phyloP scores from a whole-genome alignment of 2,329 filamentous ascomycete species.

The Stagonosporopsis cucurbitacearum region DNA sequence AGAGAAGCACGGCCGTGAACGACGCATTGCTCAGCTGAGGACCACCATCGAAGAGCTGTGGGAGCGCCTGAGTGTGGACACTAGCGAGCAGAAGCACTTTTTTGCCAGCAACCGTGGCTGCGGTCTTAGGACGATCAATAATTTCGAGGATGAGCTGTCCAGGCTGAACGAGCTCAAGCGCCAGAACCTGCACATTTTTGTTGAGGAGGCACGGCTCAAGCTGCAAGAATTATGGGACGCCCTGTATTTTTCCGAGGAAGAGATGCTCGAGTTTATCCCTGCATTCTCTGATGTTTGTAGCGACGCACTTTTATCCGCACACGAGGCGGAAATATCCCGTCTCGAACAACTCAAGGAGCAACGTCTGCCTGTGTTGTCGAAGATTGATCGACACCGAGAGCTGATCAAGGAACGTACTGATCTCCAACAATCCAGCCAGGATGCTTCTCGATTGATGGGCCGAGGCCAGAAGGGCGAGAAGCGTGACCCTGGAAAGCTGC shows the following conservation, averaged over 20 bases:
- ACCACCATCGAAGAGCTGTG: conserved; percentile 83
- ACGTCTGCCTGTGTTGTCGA: conserved; percentile 79
- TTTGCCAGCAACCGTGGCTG: conserved; percentile 87
- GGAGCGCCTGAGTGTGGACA: conserved; percentile 85
- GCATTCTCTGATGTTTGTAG: conserved; percentile 98
- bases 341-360: conserved; percentile 85
- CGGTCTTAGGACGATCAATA: conserved; percentile 89
- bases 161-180: conserved; percentile 90
- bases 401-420: conserved; percentile 87
- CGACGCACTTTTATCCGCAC: conserved; percentile 90
- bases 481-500: conserved; percentile 89
- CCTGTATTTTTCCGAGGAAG: conserved; percentile 93
- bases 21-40: conserved; percentile 76
- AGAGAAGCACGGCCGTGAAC: conserved; percentile 87
- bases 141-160: conserved; percentile 89
- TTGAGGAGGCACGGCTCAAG: conserved; percentile 89
- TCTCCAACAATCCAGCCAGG: conserved; percentile 87
- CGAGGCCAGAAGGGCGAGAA: conserved; percentile 92
- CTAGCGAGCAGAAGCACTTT: conserved; percentile 83
- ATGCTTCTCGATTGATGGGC: conserved; percentile 90
- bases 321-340: conserved; percentile 87
- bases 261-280: conserved; percentile 97
- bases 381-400: conserved; percentile 83
- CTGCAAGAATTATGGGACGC: conserved; percentile 95
- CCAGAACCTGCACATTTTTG: conserved; percentile 93